Evolutionary conservation across 352 stramenopile species (phyloP), one percentile per base, ranked within the genome.

Genomic region (Phytophthora sojae): DNA sequence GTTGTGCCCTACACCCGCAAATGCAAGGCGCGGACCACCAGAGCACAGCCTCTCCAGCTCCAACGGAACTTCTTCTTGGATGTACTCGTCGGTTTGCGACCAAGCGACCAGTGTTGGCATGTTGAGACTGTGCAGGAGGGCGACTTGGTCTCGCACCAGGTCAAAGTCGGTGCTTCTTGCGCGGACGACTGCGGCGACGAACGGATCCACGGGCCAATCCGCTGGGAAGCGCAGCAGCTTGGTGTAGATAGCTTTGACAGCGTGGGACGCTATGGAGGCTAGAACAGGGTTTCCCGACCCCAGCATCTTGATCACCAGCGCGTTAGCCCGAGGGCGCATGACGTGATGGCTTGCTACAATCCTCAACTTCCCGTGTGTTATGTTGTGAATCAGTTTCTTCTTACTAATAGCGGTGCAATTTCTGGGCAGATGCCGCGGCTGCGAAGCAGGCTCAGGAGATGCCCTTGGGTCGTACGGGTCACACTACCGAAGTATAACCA

Each of bases 1-100:
- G 56, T 89, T 88, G 68, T 88, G 81, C 0, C 81, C 79, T 21
- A 75, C 81, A 6, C 61, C 74, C 11, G 51, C 44, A 44, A 86
- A 88, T 8, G 61, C 75, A 15, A 88, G 64, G 25, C 75, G 71
- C 4, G 73, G 60, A 3, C 74, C 79, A 26, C 56, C 30, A 15
- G 67, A 69, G 6, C 77, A 78, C 4, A 73, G 12, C 1, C 19
- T 7, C 4, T 39, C 68, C 0, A 89, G 69, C 42, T 89, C 77
- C 26, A 32, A 42, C 6, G 73, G 67, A 54, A 88, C 72, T 35
- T 72, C 67, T n/a, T 70, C 50, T 52, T 88, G 67, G 47, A 89
- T 81, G 35, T 80, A 78, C 55, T 76, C 67, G 52, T 89, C 80
- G 26, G 64, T 80, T 17, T 69, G 37, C 0, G 81, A 82, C 75